Conservation (phyloP, 2,329 filamentous ascomycete species). For the Pestalotiopsis sp. region DNA sequence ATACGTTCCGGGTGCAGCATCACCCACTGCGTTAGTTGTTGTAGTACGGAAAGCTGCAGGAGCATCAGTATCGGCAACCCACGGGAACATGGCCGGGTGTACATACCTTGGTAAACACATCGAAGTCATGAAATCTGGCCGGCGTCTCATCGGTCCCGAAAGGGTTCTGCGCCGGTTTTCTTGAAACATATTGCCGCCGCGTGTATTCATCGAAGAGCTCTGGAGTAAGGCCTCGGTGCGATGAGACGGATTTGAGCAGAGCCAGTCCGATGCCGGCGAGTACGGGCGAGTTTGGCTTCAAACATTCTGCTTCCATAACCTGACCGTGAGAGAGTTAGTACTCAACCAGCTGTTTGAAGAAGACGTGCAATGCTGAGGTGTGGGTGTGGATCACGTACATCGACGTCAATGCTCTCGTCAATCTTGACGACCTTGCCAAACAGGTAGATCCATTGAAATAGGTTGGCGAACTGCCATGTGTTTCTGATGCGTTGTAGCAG, state of each 20-base stretch:
- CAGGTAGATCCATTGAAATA: slow-evolving; percentile 90
- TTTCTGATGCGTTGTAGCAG: slow-evolving; percentile 74
- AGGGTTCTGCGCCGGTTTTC: slow-evolving; percentile 78
- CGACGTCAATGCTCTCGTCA: slow-evolving; percentile 84
- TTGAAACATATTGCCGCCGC: slow-evolving; percentile 83
- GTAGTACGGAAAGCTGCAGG: slow-evolving; percentile 70
- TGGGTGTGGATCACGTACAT: slow-evolving; percentile 59
- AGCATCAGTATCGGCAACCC: slow-evolving; percentile 13
- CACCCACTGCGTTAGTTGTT: slow-evolving; percentile 88
- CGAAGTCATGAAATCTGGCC: slow-evolving; percentile 77
- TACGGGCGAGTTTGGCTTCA: slow-evolving; percentile 76
- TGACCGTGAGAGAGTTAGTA: slow-evolving; percentile 37
- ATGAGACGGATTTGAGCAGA: slow-evolving; percentile 90
- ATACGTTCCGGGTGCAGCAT: slow-evolving; percentile 87
- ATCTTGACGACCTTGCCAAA: slow-evolving; percentile 92
- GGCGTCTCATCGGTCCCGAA: slow-evolving; percentile 79
- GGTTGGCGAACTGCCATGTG: slow-evolving; percentile 93
- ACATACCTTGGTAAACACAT: slow-evolving; percentile 75
- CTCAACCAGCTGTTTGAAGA: not conserved
- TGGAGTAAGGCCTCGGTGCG: slow-evolving; percentile 82
- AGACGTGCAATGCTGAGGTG: not conserved
- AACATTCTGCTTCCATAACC: slow-evolving; percentile 87
- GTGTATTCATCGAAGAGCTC: slow-evolving; percentile 95
- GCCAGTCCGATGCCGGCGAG: slow-evolving; percentile 82
- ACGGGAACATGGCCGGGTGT: not conserved